Conservation (phyloP, 495 filamentous ascomycete genomes). For the Geoglossum glabrum region DNA sequence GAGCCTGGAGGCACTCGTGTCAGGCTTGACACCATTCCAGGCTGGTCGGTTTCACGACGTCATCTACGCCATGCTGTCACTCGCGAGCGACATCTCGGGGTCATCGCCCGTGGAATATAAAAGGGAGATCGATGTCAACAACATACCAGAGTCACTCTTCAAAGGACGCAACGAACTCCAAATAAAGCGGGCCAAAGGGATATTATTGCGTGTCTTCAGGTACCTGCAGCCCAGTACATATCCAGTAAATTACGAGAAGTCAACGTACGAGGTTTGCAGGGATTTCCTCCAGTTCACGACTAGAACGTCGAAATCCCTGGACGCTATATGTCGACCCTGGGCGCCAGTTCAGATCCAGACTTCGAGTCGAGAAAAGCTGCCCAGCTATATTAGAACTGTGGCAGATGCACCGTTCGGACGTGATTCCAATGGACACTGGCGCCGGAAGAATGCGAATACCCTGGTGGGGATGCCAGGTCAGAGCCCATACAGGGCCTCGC, state of each 20-base stretch:
- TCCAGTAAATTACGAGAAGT: no score
- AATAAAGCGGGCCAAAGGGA: neutral
- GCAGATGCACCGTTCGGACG: slow-evolving; percentile 8
- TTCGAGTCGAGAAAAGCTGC: neutral
- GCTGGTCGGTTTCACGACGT: neutral
- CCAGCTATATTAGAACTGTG: neutral
- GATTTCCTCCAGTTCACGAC: no score
- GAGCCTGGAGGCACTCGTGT: slow-evolving; percentile 5
- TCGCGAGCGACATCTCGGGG: neutral
- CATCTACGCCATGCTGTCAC: neutral
- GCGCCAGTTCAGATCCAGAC: slow-evolving; percentile 3
- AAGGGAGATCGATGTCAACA: no score
- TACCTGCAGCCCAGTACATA: no score
- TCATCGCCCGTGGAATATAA: no score
- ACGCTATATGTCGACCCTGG: slow-evolving; percentile 14
- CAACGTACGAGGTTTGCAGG: no score
- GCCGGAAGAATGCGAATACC: slow-evolving; percentile 20
- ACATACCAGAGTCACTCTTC: no score
- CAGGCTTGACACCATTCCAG: neutral
- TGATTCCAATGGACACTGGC: neutral
- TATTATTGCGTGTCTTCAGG: no score
- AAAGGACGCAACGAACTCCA: neutral
- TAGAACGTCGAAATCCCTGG: slow-evolving; percentile 2
- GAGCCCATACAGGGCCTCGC: slow-evolving; percentile 16
- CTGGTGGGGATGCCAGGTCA: slow-evolving; percentile 17